Evolutionary conservation across 768 basidiomycete genomes (phyloP), one percentile per base, ranked within the genome.

Genomic region (Termitomyces sp.): DNA sequence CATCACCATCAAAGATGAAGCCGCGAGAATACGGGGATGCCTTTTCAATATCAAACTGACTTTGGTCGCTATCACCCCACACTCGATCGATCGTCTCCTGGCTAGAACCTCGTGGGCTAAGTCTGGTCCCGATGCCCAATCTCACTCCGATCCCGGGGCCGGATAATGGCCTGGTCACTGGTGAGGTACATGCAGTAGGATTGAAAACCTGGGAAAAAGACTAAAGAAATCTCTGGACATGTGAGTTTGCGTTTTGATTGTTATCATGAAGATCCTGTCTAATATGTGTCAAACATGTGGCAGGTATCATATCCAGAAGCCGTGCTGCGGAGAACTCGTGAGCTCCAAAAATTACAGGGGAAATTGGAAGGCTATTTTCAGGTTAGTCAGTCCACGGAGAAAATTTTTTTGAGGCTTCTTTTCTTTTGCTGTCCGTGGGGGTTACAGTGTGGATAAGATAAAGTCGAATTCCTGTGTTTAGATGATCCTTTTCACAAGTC

Each of bases 221-320:
- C 16, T 10, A 1, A 28, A 20, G 23, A 33, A 14, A 36, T 23
- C 4, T 26, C 9, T 5, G 36, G 50, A 40, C 51, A 40, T 40
- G 38, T 40, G 36, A 18, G 26, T 38, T 9, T 28, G 10, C 33
- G 10, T 20, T 26, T 14, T 16, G 26, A 23, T 40, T 38, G 38
- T 6, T 28, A 40, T 53, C 51, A 40, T 30, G 52, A 53, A 41
- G 38, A 53, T 41, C 38, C 52, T 53, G 52, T 53, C 52, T 53
- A n/a, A 40, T 41, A n/a, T 40, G 35, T 51, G 23, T 16, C 20
- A 38, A 12, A 6, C 18, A 26, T 40, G 26, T 40, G 51, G 26
- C 51, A 53, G 18, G 52, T n/a, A 40, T 28, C 35, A 38, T 40
- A 40, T 28, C 38, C 6, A 41, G 38, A 52, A 52, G 51, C 36